Evolutionary conservation across 2,329 filamentous ascomycete species (phyloP).

Genomic region (Neoarthrinium moseri): DNA sequence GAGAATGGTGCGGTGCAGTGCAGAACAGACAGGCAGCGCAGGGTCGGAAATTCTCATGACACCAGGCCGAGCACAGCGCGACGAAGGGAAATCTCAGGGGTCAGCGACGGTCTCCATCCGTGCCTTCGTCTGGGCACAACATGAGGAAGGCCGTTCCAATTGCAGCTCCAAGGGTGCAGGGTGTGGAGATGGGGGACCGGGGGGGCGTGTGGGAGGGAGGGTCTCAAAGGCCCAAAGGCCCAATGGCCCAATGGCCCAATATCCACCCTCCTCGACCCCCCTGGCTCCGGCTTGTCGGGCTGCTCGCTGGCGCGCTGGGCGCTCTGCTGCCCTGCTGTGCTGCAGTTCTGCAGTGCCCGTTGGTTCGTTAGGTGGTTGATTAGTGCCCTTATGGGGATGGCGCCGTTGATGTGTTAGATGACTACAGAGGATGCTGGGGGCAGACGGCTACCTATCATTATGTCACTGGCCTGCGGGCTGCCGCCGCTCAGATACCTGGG

Average conservation of each 20-base stretch:
- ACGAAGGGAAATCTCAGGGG: slow-evolving; percentile 9
- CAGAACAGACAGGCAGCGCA: background rate
- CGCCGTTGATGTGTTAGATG: slow-evolving; percentile 1
- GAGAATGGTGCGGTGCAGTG: background rate
- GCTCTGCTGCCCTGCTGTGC: too few relatives aligned
- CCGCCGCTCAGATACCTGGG: too few relatives aligned
- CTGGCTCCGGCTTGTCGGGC: background rate
- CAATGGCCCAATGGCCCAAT: too few relatives aligned
- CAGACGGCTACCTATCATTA: too few relatives aligned
- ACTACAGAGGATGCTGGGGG: too few relatives aligned
- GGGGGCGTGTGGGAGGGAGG: too few relatives aligned
- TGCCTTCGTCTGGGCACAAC: slow-evolving; percentile 1
- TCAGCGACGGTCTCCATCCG: slow-evolving; percentile 1
- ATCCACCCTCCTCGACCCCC: too few relatives aligned
- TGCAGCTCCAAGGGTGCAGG: background rate
- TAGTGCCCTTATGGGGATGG: slow-evolving; percentile 7
- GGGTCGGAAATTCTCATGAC: background rate
- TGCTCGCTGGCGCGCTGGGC: background rate
- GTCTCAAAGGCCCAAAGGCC: too few relatives aligned
- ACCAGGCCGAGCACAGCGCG: too few relatives aligned
- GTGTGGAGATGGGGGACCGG: too few relatives aligned
- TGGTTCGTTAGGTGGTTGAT: too few relatives aligned
- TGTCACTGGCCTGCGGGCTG: background rate
- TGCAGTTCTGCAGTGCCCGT: too few relatives aligned
- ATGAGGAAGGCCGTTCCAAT: background rate